Evolutionary conservation across 1,139 yeast genomes (phyloP).

Genomic region (Arxiozyma slooffiae): DNA sequence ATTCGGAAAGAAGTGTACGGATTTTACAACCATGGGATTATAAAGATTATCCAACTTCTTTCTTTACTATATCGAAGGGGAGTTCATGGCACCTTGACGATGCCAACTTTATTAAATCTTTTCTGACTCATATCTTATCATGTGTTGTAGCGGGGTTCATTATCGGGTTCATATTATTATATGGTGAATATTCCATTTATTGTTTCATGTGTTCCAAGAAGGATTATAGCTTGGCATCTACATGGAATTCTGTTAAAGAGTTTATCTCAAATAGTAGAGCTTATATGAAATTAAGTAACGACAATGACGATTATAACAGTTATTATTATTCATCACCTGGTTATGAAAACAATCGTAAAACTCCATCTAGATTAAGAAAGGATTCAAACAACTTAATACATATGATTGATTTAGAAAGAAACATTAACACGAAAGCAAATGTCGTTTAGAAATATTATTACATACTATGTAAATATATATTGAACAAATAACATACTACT

Average conservation of each 20-base stretch:
- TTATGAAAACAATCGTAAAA: not conserved
- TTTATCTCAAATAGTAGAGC: not conserved
- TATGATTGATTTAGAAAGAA: constrained; percentile 4
- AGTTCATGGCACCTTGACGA: constrained; percentile 87
- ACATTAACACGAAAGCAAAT: not conserved
- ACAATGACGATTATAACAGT: not conserved
- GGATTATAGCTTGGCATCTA: not conserved
- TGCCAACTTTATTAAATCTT: constrained; percentile 60
- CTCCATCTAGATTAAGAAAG: constrained; percentile 4
- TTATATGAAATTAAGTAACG: not conserved
- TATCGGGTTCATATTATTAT: constrained; percentile 47
- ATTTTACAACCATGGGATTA: constrained; percentile 65
- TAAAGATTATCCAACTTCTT: constrained; percentile 47
- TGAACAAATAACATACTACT: not conserved
- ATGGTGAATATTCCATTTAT: constrained; percentile 55
- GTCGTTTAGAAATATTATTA: too few species aligned
- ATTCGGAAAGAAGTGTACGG: constrained; percentile 44
- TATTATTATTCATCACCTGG: not conserved
- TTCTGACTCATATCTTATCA: constrained; percentile 60
- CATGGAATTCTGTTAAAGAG: not conserved
- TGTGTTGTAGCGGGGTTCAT: constrained; percentile 62
- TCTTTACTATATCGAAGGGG: constrained; percentile 65
- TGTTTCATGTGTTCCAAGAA: constrained; percentile 29
- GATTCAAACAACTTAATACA: constrained; percentile 3
- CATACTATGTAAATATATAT: too few species aligned